Evolutionary conservation across 2,329 filamentous ascomycete species (phyloP).

Genomic region (Ascochyta fabae): DNA sequence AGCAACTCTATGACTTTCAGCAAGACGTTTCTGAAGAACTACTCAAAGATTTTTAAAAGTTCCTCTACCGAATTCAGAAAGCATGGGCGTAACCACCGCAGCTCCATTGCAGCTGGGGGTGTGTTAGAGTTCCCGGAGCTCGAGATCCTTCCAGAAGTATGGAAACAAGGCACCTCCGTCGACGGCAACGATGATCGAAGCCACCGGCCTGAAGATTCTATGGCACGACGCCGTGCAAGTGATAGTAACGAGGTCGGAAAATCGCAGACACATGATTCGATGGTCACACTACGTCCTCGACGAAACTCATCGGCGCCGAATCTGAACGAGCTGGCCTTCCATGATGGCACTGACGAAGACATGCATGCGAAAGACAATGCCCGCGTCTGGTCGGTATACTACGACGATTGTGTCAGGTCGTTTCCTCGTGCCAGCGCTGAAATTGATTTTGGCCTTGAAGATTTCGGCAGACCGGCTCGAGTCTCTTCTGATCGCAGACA

Average conservation of each 20-base stretch:
- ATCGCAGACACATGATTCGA: constrained; percentile 27
- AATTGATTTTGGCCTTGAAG: constrained; percentile 16
- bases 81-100: constrained; percentile 54
- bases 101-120: constrained; percentile 51
- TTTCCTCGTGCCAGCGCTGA: constrained; percentile 37
- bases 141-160: constrained; percentile 53
- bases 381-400: constrained; percentile 45
- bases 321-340: constrained; percentile 12
- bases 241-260: constrained; percentile 19
- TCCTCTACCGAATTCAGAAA: constrained; percentile 48
- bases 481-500: constrained; percentile 29
- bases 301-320: constrained; percentile 34
- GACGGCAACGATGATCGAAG: constrained; percentile 4
- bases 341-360: constrained; percentile 22
- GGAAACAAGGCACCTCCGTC: constrained; percentile 22
- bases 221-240: neutral
- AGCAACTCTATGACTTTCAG: constrained; percentile 53
- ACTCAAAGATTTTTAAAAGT: constrained; percentile 52
- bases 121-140: constrained; percentile 56
- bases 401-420: constrained; percentile 41
- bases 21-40: constrained; percentile 52
- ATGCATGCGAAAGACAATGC: constrained; percentile 30
- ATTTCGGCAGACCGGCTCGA: constrained; percentile 24
- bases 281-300: constrained; percentile 34
- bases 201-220: neutral